Evolutionary conservation across 2,329 filamentous ascomycete genomes (phyloP).

Genomic region (Cytospora chrysosperma): DNA sequence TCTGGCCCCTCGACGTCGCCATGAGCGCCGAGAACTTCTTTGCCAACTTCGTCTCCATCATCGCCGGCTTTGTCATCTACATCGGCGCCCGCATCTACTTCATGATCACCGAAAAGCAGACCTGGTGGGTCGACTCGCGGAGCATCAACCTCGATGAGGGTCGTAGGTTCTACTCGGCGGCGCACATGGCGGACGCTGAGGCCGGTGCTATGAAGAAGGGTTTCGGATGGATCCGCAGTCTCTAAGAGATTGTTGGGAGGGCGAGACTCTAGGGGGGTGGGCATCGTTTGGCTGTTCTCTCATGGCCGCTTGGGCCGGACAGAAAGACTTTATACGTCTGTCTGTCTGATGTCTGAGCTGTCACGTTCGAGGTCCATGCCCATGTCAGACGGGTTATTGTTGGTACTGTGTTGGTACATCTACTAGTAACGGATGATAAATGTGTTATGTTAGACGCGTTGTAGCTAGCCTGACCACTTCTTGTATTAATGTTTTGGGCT

Average conservation of each 20-base stretch:
- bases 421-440: not conserved
- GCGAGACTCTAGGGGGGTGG: not conserved
- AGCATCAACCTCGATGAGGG: slow-evolving; percentile 38
- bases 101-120: slow-evolving; percentile 36
- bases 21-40: slow-evolving; percentile 44
- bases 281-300: not conserved
- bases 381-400: not conserved
- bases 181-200: slow-evolving; percentile 15
- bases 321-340: not conserved
- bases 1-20: slow-evolving; percentile 41
- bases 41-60: slow-evolving; percentile 45
- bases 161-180: slow-evolving; percentile 24
- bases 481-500: not conserved
- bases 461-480: not conserved
- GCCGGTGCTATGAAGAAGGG: not conserved
- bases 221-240: slow-evolving; percentile 27
- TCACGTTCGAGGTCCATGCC: not conserved
- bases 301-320: not conserved
- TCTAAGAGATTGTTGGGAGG: not conserved
- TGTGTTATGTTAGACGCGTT: not conserved
- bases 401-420: not conserved
- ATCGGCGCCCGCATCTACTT: slow-evolving; percentile 38
- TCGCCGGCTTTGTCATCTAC: slow-evolving; percentile 42
- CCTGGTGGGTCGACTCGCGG: slow-evolving; percentile 31
- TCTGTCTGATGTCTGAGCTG: not conserved